These are phyloP conservation scores for Fusarium devonianum DNA, from an alignment of 2,329 filamentous ascomycete genomes.

Conservation along the genomic window DNA sequence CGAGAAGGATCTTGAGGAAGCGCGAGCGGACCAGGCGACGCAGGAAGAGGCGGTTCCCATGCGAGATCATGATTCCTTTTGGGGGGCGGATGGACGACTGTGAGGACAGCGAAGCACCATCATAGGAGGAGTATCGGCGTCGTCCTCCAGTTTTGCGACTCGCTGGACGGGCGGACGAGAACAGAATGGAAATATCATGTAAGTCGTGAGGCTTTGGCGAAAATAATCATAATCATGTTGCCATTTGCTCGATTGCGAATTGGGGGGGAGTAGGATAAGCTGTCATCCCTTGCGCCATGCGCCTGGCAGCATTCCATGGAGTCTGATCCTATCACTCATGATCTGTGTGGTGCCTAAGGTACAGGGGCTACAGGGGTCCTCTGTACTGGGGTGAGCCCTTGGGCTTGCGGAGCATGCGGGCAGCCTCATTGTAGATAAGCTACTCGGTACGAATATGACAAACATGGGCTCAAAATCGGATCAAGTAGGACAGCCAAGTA, in stretches of 20 bases:
- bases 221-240: slow-evolving; percentile 4
- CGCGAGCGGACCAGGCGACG: slow-evolving; percentile 51
- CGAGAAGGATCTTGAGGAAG: slow-evolving; percentile 44
- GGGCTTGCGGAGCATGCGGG: background rate
- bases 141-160: slow-evolving; percentile 2
- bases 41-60: slow-evolving; percentile 44
- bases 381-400: background rate
- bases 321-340: background rate
- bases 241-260: background rate
- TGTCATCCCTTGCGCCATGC: background rate
- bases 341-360: background rate
- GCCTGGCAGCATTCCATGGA: background rate
- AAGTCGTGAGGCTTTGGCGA: background rate
- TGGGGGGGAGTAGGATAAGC: background rate
- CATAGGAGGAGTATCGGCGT: slow-evolving; percentile 15
- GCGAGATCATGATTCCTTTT: slow-evolving; percentile 43
- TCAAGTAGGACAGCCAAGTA: slow-evolving; percentile 6
- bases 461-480: background rate
- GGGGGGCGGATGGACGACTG: slow-evolving; percentile 10
- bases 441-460: too few relatives aligned
- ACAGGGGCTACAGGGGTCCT: too few relatives aligned
- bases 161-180: background rate
- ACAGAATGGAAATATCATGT: slow-evolving; percentile 1
- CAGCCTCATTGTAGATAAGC: background rate
- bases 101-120: slow-evolving; percentile 36